Evolutionary conservation across 208 protist species (phyloP).

Genomic region (Crithidia sp.): DNA sequence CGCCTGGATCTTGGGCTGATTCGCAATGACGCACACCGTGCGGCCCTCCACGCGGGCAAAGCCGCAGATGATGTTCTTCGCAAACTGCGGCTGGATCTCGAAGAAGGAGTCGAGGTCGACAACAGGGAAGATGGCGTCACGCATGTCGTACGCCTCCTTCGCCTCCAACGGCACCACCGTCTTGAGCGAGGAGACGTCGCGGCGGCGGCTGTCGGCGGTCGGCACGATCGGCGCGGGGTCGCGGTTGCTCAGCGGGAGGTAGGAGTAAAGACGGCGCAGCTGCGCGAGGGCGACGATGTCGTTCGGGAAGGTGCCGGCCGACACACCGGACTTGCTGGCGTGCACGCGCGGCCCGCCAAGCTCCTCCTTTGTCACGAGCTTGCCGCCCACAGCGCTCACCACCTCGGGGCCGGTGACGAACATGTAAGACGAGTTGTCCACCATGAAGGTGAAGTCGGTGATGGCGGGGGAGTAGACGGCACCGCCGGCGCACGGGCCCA

Average conservation of each 20-base stretch:
- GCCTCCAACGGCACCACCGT: slow-evolving; percentile 83
- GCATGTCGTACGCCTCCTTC: slow-evolving; percentile 95
- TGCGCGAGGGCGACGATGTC: slow-evolving; percentile 89
- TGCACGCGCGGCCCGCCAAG: slow-evolving; percentile 94
- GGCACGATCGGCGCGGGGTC: slow-evolving; percentile 57
- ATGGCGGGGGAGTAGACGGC: slow-evolving; percentile 94
- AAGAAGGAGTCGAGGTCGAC: slow-evolving; percentile 94
- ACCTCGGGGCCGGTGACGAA: slow-evolving; percentile 98
- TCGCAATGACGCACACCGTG: slow-evolving; percentile 95
- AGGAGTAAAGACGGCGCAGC: slow-evolving; percentile 87
- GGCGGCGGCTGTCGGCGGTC: slow-evolving; percentile 60
- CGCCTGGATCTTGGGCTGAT: slow-evolving; percentile 94
- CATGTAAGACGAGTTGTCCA: slow-evolving; percentile 95
- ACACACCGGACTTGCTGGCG: slow-evolving; percentile 89
- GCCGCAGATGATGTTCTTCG: slow-evolving; percentile 96
- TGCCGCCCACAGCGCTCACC: slow-evolving; percentile 95
- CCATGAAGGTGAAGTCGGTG: slow-evolving; percentile 98
- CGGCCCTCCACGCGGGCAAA: slow-evolving; percentile 93
- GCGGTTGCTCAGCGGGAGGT: slow-evolving; percentile 90
- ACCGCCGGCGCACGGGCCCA: slow-evolving; percentile 95
- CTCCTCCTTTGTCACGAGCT: slow-evolving; percentile 91
- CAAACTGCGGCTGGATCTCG: slow-evolving; percentile 94
- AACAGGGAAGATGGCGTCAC: slow-evolving; percentile 84
- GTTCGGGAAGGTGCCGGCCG: slow-evolving; percentile 91
- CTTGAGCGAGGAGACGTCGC: slow-evolving; percentile 57